Evolutionary conservation across 129 eudicot species (phyloP), one percentile per base, ranked within the genome.

Genomic region (Saposhnikovia divaricata): DNA sequence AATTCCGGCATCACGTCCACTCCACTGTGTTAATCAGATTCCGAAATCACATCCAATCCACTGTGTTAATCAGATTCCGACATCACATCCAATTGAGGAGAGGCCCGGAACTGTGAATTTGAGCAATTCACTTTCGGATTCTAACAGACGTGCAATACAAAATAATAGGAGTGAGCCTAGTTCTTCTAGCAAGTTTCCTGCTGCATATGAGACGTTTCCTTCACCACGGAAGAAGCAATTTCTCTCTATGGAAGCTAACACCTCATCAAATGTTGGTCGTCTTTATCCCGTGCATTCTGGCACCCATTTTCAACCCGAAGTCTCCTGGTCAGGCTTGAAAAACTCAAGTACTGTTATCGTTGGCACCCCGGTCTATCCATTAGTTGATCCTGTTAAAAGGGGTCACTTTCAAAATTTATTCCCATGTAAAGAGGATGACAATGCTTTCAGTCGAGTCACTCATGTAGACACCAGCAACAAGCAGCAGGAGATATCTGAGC

Each of bases 221-320:
- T 74, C 75, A 37, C 69, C 75, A 3, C 65, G 80, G 63, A 70
- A 55, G 2, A 79, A 78, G 68, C 84, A 85, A 28, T 82, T 85
- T 78, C 3, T 85, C 31, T 57, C 83, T 3, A 38, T 37, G 38
- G 93, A 89, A 31, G 73, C 76, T 42, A 86, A 76, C 81, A 21
- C 81, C 28, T 44, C 88, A 43, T 9, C 75, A 59, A 72, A 82
- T 15, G 74, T 72, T 34, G 82, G 88, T 42, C 74, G 85, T 19
- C 80, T 88, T 51, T 87, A 89, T 80, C 92, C 97, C 13, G 83
- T 89, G 92, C 88, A 89, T 85, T 85, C 87, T 74, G 93, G 92
- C 59, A 82, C 78, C 78, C 88, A 85, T 50, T 77, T 88, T 63
- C 89, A 84, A 74, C 87, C 91, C 10, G 77, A 78, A 59, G 81